phyloP scores from a whole-genome alignment of 225 moss, liverwort and hornwort species.

The Straminergon stramineum region DNA sequence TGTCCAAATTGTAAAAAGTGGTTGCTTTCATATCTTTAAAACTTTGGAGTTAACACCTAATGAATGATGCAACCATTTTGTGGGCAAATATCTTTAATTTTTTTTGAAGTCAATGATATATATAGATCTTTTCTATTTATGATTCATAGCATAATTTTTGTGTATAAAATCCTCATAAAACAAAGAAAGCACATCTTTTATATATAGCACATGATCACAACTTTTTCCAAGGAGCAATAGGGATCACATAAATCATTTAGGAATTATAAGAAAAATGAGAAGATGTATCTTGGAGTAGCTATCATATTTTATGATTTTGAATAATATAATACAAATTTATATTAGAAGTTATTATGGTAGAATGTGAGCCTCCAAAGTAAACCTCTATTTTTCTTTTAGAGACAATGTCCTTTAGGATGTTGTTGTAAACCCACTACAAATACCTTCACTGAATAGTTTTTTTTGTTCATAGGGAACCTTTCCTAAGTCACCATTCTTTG shows the following conservation, averaged over 20 bases:
- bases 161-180: background rate
- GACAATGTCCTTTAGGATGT: no score
- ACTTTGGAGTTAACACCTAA: background rate
- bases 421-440: rapidly evolving
- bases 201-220: background rate
- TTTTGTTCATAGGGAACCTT: background rate
- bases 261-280: background rate
- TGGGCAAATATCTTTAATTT: background rate
- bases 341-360: no score
- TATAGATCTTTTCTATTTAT: background rate
- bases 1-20: rapidly evolving
- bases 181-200: background rate
- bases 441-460: background rate
- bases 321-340: no score
- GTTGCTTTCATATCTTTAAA: background rate
- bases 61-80: background rate
- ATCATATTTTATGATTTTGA: background rate
- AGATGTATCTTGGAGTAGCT: no score
- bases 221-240: background rate
- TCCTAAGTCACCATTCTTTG: background rate
- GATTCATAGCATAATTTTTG: background rate
- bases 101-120: background rate
- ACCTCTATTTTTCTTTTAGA: background rate
- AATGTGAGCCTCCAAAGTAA: background rate
- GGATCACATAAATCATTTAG: background rate